Evolutionary conservation across 2,329 filamentous ascomycete genomes (phyloP), one percentile per base, ranked within the genome.

Genomic region (Scorias spongiosa): DNA sequence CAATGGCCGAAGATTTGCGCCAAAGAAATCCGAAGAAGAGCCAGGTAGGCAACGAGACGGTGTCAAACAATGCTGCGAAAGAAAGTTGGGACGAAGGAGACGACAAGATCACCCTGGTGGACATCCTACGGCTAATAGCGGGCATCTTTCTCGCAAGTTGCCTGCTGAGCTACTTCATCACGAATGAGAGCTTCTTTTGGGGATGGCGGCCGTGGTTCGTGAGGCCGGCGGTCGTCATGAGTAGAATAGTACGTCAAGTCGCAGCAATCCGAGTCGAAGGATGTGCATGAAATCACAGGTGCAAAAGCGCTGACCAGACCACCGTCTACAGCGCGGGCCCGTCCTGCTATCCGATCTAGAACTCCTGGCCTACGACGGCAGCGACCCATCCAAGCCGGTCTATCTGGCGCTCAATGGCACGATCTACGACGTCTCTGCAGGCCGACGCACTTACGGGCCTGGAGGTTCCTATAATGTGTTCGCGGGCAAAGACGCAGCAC

Each of bases 381-480:
- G 68, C 46, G 79, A 94, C 63, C 68, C 78, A 9, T 62, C 65
- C 7, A 78, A 81, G 47, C 91, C 91, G 6, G 77, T 96, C 61
- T 93, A 94, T 68, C 75, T 98, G 44, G 86, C 87, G 49, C 78
- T 98, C 56, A 89, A 91, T 67, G 81, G 83, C 57, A 84, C 78
- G 46, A 84, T 93, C 65, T 91, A 82, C 71, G 85, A 93, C 63
- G 85, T 93, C 36, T 75, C 76, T n/a, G 65, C 72, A 28, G 79
- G 78, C 43, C 62, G 60, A 9, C 50, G 51, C 28, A 50, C 59
- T 46, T 72, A 72, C 70, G 75, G 53, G 63, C 73, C 88, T 0
- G 87, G 86, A 26, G 91, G 88, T 4, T 78, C 78, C 32, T 98
- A 98, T 70, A 73, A 80, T 56, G 80, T 82, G 66, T 94, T 98